These are phyloP conservation scores for Malassezia equina DNA, from an alignment of 1,284 basidiomycete genomes.

Conservation along the genomic window DNA sequence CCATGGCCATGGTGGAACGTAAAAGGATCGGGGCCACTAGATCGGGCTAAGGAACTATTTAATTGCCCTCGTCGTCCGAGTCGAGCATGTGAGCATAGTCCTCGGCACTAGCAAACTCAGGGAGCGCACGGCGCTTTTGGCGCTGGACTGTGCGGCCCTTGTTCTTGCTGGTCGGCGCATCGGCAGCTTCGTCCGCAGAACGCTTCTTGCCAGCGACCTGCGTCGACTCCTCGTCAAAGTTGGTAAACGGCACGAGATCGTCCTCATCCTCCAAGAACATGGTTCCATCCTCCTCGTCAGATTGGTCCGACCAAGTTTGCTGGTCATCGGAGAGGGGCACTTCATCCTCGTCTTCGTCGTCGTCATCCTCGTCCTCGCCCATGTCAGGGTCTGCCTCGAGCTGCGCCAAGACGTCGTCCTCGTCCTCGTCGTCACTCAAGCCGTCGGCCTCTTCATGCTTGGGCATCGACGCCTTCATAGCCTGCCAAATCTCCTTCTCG, in stretches of 20 bases:
- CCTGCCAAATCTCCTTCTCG: slow-evolving; percentile 50
- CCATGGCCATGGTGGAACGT: not conserved
- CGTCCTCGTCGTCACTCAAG: slow-evolving; percentile 23
- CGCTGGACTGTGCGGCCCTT: slow-evolving; percentile 56
- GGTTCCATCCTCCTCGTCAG: slow-evolving; percentile 27
- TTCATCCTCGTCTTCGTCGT: slow-evolving; percentile 18
- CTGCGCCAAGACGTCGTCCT: slow-evolving; percentile 19
- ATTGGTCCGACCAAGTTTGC: slow-evolving; percentile 16
- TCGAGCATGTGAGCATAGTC: slow-evolving; percentile 81
- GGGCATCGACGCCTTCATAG: slow-evolving; percentile 50
- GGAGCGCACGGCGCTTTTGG: slow-evolving; percentile 62
- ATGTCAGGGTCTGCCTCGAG: slow-evolving; percentile 27
- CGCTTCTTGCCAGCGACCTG: slow-evolving; percentile 24
- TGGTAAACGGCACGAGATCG: slow-evolving; percentile 33
- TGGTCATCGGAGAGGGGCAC: slow-evolving; percentile 8
- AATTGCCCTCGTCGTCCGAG: slow-evolving; percentile 56
- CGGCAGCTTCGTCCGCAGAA: slow-evolving; percentile 27
- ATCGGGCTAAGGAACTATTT: not conserved
- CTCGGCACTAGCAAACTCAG: slow-evolving; percentile 86
- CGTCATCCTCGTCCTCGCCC: slow-evolving; percentile 7
- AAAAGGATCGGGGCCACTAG: not conserved
- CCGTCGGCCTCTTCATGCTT: slow-evolving; percentile 56
- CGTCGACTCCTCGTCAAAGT: slow-evolving; percentile 18
- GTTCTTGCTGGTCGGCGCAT: slow-evolving; percentile 14
- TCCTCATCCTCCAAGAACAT: slow-evolving; percentile 45